phyloP scores from a whole-genome alignment of 140 eudicot species.

The Anethum foeniculum region DNA sequence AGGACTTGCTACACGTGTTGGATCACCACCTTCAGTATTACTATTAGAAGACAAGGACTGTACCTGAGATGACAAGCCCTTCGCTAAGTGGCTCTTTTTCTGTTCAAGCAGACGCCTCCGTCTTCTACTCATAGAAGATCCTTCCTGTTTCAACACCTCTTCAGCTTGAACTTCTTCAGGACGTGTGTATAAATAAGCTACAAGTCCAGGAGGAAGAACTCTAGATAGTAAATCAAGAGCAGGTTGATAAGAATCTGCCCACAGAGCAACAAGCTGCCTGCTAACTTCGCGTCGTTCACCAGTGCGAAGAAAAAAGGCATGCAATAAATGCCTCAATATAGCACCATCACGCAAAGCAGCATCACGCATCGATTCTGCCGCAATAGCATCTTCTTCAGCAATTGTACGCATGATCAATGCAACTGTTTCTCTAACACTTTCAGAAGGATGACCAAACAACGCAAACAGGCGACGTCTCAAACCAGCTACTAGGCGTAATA shows the following conservation, averaged over 20 bases:
- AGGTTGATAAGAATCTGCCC: slow-evolving; percentile 99
- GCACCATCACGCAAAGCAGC: slow-evolving; percentile 99
- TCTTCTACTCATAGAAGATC: slow-evolving; percentile 58
- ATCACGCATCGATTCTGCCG: slow-evolving; percentile 99
- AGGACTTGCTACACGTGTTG: slow-evolving; percentile 23
- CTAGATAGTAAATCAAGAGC: slow-evolving; percentile 86
- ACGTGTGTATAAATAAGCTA: slow-evolving; percentile 88
- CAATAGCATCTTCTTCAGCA: slow-evolving; percentile 98
- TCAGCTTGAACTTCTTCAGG: slow-evolving; percentile 50
- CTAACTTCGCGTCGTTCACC: slow-evolving; percentile 95
- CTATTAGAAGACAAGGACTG: slow-evolving; percentile 22
- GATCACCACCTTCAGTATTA: slow-evolving; percentile 40
- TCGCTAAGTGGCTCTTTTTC: slow-evolving; percentile 49
- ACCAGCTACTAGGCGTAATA: slow-evolving; percentile 92
- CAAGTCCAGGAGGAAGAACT: slow-evolving; percentile 95
- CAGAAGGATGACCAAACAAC: slow-evolving; percentile 94
- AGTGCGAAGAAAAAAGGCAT: slow-evolving; percentile 72
- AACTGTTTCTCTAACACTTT: slow-evolving; percentile 90
- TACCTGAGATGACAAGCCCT: slow-evolving; percentile 41
- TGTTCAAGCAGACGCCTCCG: slow-evolving; percentile 83
- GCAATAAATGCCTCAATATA: slow-evolving; percentile 70
- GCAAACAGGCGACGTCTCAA: slow-evolving; percentile 82
- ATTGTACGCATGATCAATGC: slow-evolving; percentile 96
- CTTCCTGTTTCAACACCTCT: slow-evolving; percentile 52
- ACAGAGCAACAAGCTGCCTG: slow-evolving; percentile 95